Base-by-base conservation (phyloP, 1,284 basidiomycete genomes). In the Microbotryum scabiosae region DNA sequence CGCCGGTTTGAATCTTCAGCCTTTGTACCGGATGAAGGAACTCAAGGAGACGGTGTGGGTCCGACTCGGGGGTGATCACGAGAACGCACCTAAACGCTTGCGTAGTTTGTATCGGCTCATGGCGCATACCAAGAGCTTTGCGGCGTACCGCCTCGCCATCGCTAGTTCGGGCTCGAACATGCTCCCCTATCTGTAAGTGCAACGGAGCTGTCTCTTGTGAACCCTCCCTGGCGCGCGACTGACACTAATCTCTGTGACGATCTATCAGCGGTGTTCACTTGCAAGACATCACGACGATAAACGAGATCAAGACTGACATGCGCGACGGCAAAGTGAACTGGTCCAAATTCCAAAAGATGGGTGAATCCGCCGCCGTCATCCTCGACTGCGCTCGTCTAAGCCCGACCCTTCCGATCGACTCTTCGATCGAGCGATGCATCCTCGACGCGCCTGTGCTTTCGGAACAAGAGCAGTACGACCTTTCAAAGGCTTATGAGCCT, bases 271-370 rank as follows among this genome's bases (percentile, higher is more conserved):
- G 73, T n/a, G 69, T 72, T 1, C 71, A 73, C 48, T 56, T 74
- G 23, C 73, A 74, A 63, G 73, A 74, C 49, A 66, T 74, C 32
- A 73, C 70, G 3, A 63, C 66, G 18, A 54, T 70, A 32, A 67
- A 73, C 56, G 73, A 74, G 52, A 64, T 70, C 54, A 72, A 70
- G 51, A 60, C 62, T 12, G 73, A 74, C 56, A 70, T 72, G 62
- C 60, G 66, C 5, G 67, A 70, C 56, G 71, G 70, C 18, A 68
- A 67, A n/a, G 70, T 72, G 36, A 74, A 74, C 51, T 72, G 72
- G 69, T 68, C 61, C 23, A 74, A 74, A 53, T 70, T 72, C 50
- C 56, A 59, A 12, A 70, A 72, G 45, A 68, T 74, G 48, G 69
- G 63, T 21, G 59, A 65, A 10, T 63, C 64, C 48, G 68, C 69